A percentile compares a stretch with the other conserved stretches of the same genome.
Conservation (phyloP, 108 stramenopile species). For the Conticribra guillardii region DNA sequence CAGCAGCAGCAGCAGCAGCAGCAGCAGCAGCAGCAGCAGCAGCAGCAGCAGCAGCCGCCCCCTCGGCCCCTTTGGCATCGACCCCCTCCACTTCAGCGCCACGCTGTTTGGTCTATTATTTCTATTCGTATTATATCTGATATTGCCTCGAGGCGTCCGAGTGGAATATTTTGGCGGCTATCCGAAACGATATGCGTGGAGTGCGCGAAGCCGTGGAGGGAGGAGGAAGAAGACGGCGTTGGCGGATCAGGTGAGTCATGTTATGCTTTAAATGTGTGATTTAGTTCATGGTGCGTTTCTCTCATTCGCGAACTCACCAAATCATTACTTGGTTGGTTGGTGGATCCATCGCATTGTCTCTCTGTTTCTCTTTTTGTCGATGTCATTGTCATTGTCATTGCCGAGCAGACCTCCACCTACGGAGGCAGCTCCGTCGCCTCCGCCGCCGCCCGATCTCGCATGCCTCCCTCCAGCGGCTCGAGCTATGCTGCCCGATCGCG, state of each 20-base stretch:
- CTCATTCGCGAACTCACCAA: neutral
- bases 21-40: neutral
- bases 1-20: neutral
- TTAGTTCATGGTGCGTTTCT: neutral
- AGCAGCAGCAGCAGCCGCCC: neutral
- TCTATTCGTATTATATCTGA: slow-evolving; percentile 74
- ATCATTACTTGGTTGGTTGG: neutral
- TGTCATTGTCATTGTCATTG: neutral
- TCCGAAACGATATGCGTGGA: slow-evolving; percentile 88
- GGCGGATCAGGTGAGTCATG: slow-evolving; percentile 11
- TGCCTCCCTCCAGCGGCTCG: neutral
- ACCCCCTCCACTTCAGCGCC: slow-evolving; percentile 66
- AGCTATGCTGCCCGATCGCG: neutral
- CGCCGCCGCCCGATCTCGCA: neutral
- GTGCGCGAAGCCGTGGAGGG: slow-evolving; percentile 54
- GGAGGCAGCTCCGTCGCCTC: slow-evolving; percentile 15
- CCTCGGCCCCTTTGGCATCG: slow-evolving; percentile 64
- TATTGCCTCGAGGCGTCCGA: slow-evolving; percentile 71
- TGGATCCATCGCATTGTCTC: neutral
- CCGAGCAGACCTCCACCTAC: no score
- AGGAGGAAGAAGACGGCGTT: slow-evolving; percentile 1
- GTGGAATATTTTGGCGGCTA: slow-evolving; percentile 84
- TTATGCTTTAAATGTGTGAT: neutral
- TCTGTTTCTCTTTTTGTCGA: neutral
- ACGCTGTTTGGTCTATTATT: slow-evolving; percentile 54